Conservation (phyloP, 1,139 yeast genomes). For the Nakaseomyces glabratus region DNA sequence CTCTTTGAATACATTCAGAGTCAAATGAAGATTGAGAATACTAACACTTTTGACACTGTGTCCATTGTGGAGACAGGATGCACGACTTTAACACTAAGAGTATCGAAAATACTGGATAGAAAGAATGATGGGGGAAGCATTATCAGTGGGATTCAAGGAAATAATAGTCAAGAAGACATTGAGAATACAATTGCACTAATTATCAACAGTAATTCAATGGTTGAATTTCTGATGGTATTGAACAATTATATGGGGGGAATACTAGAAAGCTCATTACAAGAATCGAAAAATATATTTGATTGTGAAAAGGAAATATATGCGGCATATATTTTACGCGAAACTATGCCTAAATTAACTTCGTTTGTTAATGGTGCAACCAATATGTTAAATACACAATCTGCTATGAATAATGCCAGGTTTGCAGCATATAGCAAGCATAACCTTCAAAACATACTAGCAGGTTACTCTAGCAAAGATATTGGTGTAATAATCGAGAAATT, state of each 20-base stretch:
- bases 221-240: constrained; percentile 36
- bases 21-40: constrained; percentile 11
- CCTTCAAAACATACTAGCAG: constrained; percentile 46
- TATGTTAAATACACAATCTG: constrained; percentile 33
- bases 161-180: constrained; percentile 12
- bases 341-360: constrained; percentile 56
- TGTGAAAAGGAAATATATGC: constrained; percentile 40
- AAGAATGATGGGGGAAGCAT: constrained; percentile 8
- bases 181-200: constrained; percentile 39
- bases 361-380: constrained; percentile 60
- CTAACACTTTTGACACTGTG: constrained; percentile 11
- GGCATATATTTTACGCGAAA: constrained; percentile 42
- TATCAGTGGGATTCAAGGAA: constrained; percentile 9
- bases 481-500: constrained; percentile 47
- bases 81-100: constrained; percentile 16
- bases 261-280: constrained; percentile 25
- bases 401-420: constrained; percentile 44
- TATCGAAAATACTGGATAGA: constrained; percentile 16
- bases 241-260: constrained; percentile 16
- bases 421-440: constrained; percentile 56
- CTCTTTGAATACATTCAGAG: constrained; percentile 10
- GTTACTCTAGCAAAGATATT: constrained; percentile 53
- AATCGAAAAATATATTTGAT: constrained; percentile 36
- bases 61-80: constrained; percentile 17
- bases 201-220: constrained; percentile 52